phyloP scores from a whole-genome alignment of 257 asterid species.

The Solanum acaule region DNA sequence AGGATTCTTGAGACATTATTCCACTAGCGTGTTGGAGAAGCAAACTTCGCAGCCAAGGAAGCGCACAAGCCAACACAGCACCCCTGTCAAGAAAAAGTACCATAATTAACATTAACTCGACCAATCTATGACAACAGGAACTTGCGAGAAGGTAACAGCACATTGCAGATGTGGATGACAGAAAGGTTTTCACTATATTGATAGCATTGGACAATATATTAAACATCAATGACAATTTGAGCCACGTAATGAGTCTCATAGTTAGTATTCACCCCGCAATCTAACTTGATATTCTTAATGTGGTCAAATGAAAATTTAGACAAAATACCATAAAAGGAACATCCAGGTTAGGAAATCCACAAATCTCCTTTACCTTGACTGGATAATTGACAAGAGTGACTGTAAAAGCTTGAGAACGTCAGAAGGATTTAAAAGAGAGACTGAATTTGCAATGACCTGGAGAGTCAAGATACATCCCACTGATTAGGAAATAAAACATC shows the following conservation, averaged over 20 bases:
- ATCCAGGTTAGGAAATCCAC: not conserved
- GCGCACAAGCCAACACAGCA: constrained; percentile 80
- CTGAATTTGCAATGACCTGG: constrained; percentile 80
- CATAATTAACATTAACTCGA: not conserved
- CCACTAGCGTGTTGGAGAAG: constrained; percentile 83
- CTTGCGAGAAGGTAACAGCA: not conserved
- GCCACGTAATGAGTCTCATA: not conserved
- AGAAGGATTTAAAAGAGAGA: constrained; percentile 62
- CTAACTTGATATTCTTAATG: not conserved
- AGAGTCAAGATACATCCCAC: not conserved
- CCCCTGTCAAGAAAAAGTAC: constrained; percentile 46
- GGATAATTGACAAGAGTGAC: constrained; percentile 60
- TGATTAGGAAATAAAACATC: not conserved
- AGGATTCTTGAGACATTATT: constrained; percentile 88
- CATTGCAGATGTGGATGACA: not conserved
- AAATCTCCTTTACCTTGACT: constrained; percentile 42
- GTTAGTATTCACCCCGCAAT: not conserved
- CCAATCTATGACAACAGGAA: not conserved
- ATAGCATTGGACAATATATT: not conserved
- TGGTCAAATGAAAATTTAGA: not conserved
- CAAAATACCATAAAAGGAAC: not conserved
- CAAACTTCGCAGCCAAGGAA: constrained; percentile 83
- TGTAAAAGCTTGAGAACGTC: constrained; percentile 72
- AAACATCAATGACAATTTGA: not conserved
- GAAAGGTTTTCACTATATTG: not conserved